Conservation (phyloP, 75 land plant genomes). For the Selaginella tamariscina region DNA sequence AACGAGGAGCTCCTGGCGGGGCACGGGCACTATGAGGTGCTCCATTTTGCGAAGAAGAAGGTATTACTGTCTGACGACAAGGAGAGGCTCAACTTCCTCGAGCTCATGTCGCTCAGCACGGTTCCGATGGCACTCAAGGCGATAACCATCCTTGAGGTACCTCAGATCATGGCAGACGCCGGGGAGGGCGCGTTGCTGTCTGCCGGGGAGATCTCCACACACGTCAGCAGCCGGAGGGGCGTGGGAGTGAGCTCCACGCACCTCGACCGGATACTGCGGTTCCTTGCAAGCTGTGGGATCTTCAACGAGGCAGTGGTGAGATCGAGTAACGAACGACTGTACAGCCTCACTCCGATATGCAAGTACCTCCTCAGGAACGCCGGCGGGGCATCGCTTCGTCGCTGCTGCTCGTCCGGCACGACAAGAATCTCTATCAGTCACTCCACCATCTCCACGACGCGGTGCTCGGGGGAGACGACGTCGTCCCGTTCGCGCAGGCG, state of each 20-base stretch:
- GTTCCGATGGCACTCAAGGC: constrained; percentile 36
- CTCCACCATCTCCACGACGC: constrained; percentile 23
- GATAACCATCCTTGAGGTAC: constrained; percentile 33
- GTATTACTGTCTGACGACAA: background rate
- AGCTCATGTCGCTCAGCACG: constrained; percentile 1
- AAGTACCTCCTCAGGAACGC: constrained; percentile 16
- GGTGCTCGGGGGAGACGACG: constrained; percentile 17
- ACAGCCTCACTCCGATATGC: constrained; percentile 22
- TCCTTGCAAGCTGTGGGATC: constrained; percentile 29
- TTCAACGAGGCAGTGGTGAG: constrained; percentile 15
- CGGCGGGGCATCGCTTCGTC: constrained; percentile 17
- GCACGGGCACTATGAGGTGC: background rate
- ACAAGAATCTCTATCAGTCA: constrained; percentile 12
- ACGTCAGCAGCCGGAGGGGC: constrained; percentile 17
- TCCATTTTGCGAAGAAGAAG: background rate
- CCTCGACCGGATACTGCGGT: constrained; percentile 40
- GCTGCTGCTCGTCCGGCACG: constrained; percentile 17
- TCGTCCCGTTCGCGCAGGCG: constrained; percentile 15
- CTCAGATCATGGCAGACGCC: constrained; percentile 30
- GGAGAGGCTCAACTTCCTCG: background rate
- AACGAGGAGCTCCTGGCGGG: background rate
- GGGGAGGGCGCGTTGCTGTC: constrained; percentile 27
- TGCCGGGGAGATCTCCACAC: constrained; percentile 23
- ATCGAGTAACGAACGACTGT: background rate
- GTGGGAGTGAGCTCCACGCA: background rate